Evolutionary conservation across 1,139 yeast genomes (phyloP).

Genomic region (Sugiyamaella neomexicana): DNA sequence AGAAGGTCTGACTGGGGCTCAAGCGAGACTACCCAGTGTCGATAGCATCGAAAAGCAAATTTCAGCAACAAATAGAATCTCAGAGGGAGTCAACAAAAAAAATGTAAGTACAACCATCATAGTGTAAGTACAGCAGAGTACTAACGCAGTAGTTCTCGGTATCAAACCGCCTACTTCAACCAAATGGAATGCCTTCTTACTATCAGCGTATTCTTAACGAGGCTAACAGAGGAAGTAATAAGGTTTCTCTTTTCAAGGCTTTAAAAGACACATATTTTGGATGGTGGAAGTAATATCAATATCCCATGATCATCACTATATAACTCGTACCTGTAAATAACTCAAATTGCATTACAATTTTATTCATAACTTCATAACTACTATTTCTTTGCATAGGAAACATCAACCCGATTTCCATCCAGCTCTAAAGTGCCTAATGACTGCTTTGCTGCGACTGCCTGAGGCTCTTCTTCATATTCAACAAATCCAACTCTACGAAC

Average conservation of each 20-base stretch:
- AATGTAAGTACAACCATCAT: conserved; percentile 24
- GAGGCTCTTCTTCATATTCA: conserved; percentile 62
- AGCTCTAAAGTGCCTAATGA: conserved; percentile 43
- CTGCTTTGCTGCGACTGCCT: conserved; percentile 50
- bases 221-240: conserved; percentile 71
- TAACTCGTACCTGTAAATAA: conserved; percentile 17
- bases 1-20: conserved; percentile 27
- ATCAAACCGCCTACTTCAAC: conserved; percentile 60
- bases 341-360: not conserved
- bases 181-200: conserved; percentile 82
- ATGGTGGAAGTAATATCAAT: conserved; percentile 35
- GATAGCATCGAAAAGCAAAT: conserved; percentile 34
- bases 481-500: conserved; percentile 75
- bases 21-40: conserved; percentile 29
- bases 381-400: conserved; percentile 56
- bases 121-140: not conserved
- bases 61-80: conserved; percentile 32
- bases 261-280: conserved; percentile 39
- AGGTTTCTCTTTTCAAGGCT: conserved; percentile 49
- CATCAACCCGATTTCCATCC: conserved; percentile 41
- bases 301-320: too few species aligned
- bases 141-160: conserved; percentile 33
- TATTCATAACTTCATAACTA: conserved; percentile 15
- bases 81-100: conserved; percentile 28
- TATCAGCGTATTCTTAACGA: conserved; percentile 70